Evolutionary conservation across 176 grass and related monocot species (phyloP).

Genomic region (Pontederia crassipes): DNA sequence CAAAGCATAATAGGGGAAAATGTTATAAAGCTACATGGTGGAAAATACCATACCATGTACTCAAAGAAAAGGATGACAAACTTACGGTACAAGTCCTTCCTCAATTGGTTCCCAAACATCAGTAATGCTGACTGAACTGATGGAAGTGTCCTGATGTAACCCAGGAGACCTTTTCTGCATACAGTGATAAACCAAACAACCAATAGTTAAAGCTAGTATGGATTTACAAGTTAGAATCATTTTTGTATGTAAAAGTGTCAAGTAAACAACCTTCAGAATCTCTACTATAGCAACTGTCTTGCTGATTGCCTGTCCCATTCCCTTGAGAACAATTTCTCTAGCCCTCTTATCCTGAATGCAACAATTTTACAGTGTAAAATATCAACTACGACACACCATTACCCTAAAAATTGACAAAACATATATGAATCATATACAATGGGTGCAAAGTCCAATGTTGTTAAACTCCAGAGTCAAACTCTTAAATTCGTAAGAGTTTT

Average conservation of each 20-base stretch:
- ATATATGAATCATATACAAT: no score
- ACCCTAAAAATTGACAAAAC: no score
- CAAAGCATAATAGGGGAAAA: neutral
- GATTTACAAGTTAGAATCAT: neutral
- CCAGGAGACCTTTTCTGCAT: conserved; percentile 65
- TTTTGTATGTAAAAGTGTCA: neutral
- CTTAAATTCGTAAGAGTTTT: no score
- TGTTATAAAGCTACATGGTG: no score
- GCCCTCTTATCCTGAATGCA: conserved; percentile 70
- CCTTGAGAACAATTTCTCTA: conserved; percentile 85
- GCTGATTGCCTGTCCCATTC: conserved; percentile 98
- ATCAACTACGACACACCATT: no score
- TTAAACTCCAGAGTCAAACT: no score
- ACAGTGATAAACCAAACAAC: neutral
- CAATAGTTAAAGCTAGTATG: neutral
- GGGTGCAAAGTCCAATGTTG: no score
- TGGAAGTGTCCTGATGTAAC: conserved; percentile 68
- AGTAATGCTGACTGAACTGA: conserved; percentile 89
- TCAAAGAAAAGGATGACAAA: neutral
- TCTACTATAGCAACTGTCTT: conserved; percentile 79
- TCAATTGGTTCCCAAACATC: conserved; percentile 98
- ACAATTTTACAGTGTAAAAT: conserved; percentile 5
- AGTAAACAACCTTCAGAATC: conserved; percentile 69
- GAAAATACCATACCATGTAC: no score
- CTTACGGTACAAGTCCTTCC: conserved; percentile 89